Evolutionary conservation across 1,139 yeast genomes (phyloP), one percentile per base, ranked within the genome.

Genomic region (Geotrichum phurueaensis): DNA sequence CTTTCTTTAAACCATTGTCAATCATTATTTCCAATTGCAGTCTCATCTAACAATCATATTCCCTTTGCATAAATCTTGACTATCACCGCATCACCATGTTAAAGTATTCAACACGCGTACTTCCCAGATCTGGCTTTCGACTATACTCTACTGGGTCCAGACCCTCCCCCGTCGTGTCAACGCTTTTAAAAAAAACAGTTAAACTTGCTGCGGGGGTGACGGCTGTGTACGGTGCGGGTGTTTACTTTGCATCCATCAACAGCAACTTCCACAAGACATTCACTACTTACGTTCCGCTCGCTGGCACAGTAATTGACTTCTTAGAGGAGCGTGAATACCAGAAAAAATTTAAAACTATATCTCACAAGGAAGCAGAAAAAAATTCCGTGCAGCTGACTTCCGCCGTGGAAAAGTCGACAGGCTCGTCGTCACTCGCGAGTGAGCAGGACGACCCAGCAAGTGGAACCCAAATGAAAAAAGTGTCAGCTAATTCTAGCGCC

Each of bases 251-350:
- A 12, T 50, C 60, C 9, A 53, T 51, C 23, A 31, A 55, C 25
- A 56, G 51, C 33, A 51, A 59, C 3, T 51, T 50, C 49, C 57
- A 59, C 51, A 53, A 53, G 22, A 36, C 27, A 6, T 66, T 66
- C 52, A 67, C 66, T 13, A 60, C 62, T 51, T 66, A 69, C 57
- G 64, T 67, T 18, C 73, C 73, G 13, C 56, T 66, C 25, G 69
- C 68, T 6, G 63, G 60, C 13, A 58, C 56, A 5, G 56, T 68
- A 29, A 62, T 70, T 49, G 73, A 70, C 54, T 60, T 57, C 25
- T 51, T 70, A 6, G 73, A 70, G 61, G 73, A 70, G 59, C 65
- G 68, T 15, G 64, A 64, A 47, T 65, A 67, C 56, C 64, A 61
- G 25, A 60, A 63, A 12, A 63, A 39, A 3, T 39, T n/a, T 5